Evolutionary conservation across 768 basidiomycete genomes (phyloP).

Genomic region (Dacryopinax primogenitus): DNA sequence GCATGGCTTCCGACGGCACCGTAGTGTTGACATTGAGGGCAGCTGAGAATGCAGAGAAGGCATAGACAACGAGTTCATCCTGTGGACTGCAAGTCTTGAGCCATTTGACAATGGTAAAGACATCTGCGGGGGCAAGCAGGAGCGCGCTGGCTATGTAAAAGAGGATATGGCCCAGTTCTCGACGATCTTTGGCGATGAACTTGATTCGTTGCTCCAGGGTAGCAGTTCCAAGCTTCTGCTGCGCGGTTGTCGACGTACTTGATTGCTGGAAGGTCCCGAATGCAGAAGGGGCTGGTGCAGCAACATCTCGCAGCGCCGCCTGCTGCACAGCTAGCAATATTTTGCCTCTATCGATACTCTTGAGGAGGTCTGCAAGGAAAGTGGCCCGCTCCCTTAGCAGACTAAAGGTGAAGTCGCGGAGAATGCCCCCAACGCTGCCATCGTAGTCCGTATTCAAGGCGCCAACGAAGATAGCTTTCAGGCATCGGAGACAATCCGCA

Average conservation of each 20-base stretch:
- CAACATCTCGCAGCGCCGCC: constrained; percentile 49
- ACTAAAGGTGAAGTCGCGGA: constrained; percentile 31
- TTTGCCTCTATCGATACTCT: constrained; percentile 19
- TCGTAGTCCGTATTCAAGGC: constrained; percentile 25
- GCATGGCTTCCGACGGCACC: constrained; percentile 23
- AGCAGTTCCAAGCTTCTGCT: constrained; percentile 46
- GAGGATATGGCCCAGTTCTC: constrained; percentile 50
- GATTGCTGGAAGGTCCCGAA: constrained; percentile 24
- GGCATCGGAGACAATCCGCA: constrained; percentile 54
- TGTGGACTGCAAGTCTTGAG: constrained; percentile 43
- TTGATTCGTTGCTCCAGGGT: constrained; percentile 56
- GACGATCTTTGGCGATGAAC: constrained; percentile 61
- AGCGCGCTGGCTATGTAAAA: constrained; percentile 52
- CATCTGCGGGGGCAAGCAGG: constrained; percentile 44
- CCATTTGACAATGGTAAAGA: constrained; percentile 59
- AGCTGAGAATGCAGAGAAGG: constrained; percentile 50
- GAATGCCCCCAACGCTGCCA: constrained; percentile 14
- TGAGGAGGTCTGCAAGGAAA: constrained; percentile 10
- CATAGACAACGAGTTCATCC: constrained; percentile 55
- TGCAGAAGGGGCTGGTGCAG: constrained; percentile 41
- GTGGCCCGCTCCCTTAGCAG: constrained; percentile 10
- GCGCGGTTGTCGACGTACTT: constrained; percentile 15
- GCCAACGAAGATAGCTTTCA: constrained; percentile 55
- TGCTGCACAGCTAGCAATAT: constrained; percentile 39
- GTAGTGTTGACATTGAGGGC: constrained; percentile 49